Conservation (phyloP, 2,329 filamentous ascomycete species). For the Diplodia intermedia region DNA sequence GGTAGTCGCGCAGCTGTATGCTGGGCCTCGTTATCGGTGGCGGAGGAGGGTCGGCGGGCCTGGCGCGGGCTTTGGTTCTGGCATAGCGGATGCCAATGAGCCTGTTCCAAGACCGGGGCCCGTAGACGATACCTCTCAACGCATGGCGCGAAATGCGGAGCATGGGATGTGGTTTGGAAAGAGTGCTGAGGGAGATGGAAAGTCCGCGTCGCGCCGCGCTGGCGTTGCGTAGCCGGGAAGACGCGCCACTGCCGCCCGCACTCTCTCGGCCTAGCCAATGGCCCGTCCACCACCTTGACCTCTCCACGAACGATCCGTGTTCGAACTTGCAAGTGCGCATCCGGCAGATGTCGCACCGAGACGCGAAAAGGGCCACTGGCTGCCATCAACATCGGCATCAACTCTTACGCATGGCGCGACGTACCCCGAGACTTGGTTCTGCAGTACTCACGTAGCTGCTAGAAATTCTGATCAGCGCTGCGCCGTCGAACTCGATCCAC, state of each 20-base stretch:
- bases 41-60: constrained; percentile 14
- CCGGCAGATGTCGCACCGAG: background rate
- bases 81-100: constrained; percentile 35
- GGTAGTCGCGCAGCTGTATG: constrained; percentile 78
- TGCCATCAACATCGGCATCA: background rate
- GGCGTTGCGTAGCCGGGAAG: background rate
- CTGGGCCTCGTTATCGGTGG: constrained; percentile 29
- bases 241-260: background rate
- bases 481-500: background rate
- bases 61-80: constrained; percentile 27
- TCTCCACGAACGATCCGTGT: too few species aligned
- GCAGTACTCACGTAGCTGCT: background rate
- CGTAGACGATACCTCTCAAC: constrained; percentile 37
- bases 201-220: background rate
- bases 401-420: background rate
- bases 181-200: background rate
- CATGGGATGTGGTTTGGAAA: constrained; percentile 38
- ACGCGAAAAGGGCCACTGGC: background rate
- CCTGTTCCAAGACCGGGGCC: background rate
- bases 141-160: constrained; percentile 43
- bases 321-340: too few species aligned
- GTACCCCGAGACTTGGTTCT: too few species aligned
- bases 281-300: background rate
- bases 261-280: too few species aligned
- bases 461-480: background rate